Conservation (phyloP, 352 stramenopile species). For the Pythium sp. region DNA sequence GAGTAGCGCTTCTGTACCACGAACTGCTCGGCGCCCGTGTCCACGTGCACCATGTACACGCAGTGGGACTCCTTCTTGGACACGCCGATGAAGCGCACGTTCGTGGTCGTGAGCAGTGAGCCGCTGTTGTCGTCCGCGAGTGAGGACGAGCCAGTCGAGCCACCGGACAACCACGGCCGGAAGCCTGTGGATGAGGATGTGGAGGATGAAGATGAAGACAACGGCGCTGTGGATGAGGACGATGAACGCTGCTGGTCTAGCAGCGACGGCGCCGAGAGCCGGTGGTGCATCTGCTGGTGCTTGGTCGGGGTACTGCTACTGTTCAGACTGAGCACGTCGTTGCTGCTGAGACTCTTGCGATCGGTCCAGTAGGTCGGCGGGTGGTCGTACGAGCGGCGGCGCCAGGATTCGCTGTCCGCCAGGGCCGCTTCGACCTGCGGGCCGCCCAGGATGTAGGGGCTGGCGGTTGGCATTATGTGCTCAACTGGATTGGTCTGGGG, state of each 20-base stretch:
- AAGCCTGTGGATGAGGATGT: constrained; percentile 9
- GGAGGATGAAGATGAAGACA: neutral
- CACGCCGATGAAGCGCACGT: constrained; percentile 46
- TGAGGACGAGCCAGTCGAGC: constrained; percentile 8
- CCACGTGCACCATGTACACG: constrained; percentile 54
- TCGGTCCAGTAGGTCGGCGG: constrained; percentile 1
- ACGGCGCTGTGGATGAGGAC: neutral
- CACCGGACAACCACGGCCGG: constrained; percentile 11
- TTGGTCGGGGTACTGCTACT: neutral
- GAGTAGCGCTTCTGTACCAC: constrained; percentile 67
- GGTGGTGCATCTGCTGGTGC: constrained; percentile 1
- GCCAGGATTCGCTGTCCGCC: neutral
- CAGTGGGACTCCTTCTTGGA: constrained; percentile 35
- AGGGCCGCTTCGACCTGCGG: neutral
- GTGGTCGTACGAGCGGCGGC: constrained; percentile 11
- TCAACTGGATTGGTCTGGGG: neutral
- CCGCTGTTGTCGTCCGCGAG: constrained; percentile 7
- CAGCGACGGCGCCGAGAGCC: constrained; percentile 10
- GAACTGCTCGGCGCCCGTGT: constrained; percentile 48
- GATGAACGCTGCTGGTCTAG: neutral
- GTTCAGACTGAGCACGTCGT: neutral
- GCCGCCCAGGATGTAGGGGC: constrained; percentile 1
- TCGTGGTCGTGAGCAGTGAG: constrained; percentile 31
- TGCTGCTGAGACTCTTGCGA: constrained; percentile 2
- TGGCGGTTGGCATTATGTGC: neutral